phyloP scores from a whole-genome alignment of 2,329 filamentous ascomycete species.

The Cryphonectria nitschkei region DNA sequence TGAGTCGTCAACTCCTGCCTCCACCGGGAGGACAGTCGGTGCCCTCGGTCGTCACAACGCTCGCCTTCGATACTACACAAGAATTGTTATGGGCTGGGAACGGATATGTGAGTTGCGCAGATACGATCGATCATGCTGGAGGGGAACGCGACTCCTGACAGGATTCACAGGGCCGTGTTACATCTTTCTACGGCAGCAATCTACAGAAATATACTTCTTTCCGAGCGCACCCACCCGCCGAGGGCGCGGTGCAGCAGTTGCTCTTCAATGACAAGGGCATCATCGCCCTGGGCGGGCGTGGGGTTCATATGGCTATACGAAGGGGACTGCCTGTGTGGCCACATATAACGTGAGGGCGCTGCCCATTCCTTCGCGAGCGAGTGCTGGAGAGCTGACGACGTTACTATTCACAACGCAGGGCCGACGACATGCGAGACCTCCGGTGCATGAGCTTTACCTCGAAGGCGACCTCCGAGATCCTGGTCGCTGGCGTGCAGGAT shows the following conservation, averaged over 20 bases:
- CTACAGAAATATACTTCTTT: slow-evolving; percentile 91
- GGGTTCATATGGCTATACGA: slow-evolving; percentile 86
- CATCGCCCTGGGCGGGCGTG: slow-evolving; percentile 78
- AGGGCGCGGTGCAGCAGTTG: slow-evolving; percentile 84
- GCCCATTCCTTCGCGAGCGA: slow-evolving; percentile 19
- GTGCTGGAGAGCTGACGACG: slow-evolving; percentile 16
- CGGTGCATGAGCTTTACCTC: slow-evolving; percentile 95
- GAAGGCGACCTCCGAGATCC: slow-evolving; percentile 78
- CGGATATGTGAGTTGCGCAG: slow-evolving; percentile 68
- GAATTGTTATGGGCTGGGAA: slow-evolving; percentile 94
- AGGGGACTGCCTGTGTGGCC: slow-evolving; percentile 81
- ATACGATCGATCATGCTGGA: neutral
- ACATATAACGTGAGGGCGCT: slow-evolving; percentile 71
- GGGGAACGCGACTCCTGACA: neutral
- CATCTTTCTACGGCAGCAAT: slow-evolving; percentile 84
- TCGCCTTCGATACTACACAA: slow-evolving; percentile 87
- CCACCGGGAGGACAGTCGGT: slow-evolving; percentile 68
- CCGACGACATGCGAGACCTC: slow-evolving; percentile 80
- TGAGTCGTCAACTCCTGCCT: slow-evolving; percentile 81
- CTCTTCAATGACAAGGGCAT: slow-evolving; percentile 91
- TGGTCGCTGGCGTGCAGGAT: slow-evolving; percentile 85
- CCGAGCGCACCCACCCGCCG: slow-evolving; percentile 71
- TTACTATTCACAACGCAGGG: slow-evolving; percentile 45
- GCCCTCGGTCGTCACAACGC: slow-evolving; percentile 69
- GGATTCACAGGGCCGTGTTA: slow-evolving; percentile 72